Percentiles rank a stretch among this genome's conserved stretches.
These are phyloP conservation scores for Mentha longifolia DNA, from an alignment of 257 asterid species.

Conservation along the genomic window DNA sequence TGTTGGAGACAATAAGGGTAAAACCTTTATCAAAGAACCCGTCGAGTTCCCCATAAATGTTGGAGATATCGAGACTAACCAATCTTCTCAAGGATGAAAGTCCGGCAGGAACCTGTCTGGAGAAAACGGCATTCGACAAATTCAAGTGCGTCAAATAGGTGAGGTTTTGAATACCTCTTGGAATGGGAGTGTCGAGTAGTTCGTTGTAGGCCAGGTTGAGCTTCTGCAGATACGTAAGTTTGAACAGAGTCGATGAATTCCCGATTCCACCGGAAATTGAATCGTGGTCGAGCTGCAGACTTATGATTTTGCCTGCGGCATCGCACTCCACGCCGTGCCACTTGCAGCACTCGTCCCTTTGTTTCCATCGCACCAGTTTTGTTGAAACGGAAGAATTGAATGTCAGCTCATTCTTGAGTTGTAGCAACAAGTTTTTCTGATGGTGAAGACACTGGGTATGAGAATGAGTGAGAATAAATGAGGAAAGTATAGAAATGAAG, in stretches of 20 bases:
- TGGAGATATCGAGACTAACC: slow-evolving; percentile 14
- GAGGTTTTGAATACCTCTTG: background rate
- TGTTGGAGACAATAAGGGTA: too few species aligned
- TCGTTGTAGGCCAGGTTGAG: background rate
- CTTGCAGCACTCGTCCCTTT: background rate
- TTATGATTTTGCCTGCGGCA: background rate
- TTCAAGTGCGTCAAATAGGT: slow-evolving; percentile 7
- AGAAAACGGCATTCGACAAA: background rate
- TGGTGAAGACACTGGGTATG: background rate
- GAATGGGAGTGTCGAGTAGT: background rate
- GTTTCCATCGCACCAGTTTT: slow-evolving; percentile 2
- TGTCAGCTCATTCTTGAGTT: background rate
- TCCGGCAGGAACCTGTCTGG: background rate
- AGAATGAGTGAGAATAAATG: background rate
- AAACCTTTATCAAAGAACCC: too few species aligned
- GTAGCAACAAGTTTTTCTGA: background rate
- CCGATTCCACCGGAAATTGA: background rate
- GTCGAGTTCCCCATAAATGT: too few species aligned
- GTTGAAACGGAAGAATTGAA: background rate
- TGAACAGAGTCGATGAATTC: background rate
- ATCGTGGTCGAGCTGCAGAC: slow-evolving; percentile 4
- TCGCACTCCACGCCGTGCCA: background rate
- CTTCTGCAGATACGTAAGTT: background rate
- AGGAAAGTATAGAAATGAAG: too few species aligned
- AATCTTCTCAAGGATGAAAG: background rate